These are phyloP conservation scores for Apiotrichum montevideense DNA, from an alignment of 1,284 basidiomycete genomes.

Conservation along the genomic window DNA sequence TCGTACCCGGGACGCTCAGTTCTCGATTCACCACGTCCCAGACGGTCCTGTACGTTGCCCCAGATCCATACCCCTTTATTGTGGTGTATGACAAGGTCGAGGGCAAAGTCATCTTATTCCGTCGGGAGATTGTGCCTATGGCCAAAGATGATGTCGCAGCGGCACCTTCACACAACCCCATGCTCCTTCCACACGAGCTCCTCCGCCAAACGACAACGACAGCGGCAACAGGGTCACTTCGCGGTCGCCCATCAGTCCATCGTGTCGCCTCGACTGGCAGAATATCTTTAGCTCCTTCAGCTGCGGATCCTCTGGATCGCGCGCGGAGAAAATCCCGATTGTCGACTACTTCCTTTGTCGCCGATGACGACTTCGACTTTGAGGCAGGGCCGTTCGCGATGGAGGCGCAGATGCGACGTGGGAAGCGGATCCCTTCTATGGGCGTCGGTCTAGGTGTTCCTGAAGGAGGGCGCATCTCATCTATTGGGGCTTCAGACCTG, in stretches of 20 bases:
- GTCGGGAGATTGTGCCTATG: constrained; percentile 15
- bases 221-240: background rate
- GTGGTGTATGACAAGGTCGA: constrained; percentile 25
- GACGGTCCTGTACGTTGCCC: constrained; percentile 22
- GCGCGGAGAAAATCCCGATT: constrained; percentile 27
- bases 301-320: constrained; percentile 31
- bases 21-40: constrained; percentile 1
- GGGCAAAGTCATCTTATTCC: constrained; percentile 34
- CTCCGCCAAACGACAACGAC: constrained; percentile 7
- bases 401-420: background rate
- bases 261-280: background rate
- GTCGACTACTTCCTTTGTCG: constrained; percentile 13
- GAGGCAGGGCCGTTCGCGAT: background rate
- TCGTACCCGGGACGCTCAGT: background rate
- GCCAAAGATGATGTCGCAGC: constrained; percentile 5
- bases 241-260: constrained; percentile 1
- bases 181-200: constrained; percentile 28
- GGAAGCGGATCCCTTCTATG: background rate
- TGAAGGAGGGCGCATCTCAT: background rate
- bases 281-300: background rate
- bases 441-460: background rate
- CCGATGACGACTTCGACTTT: background rate
- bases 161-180: constrained; percentile 7
- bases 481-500: background rate
- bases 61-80: constrained; percentile 31